Percentiles rank a stretch among this genome's conserved stretches.
phyloP scores from a whole-genome alignment of 2,329 filamentous ascomycete genomes.

The Nothophaeocryptopus gaeumannii region DNA sequence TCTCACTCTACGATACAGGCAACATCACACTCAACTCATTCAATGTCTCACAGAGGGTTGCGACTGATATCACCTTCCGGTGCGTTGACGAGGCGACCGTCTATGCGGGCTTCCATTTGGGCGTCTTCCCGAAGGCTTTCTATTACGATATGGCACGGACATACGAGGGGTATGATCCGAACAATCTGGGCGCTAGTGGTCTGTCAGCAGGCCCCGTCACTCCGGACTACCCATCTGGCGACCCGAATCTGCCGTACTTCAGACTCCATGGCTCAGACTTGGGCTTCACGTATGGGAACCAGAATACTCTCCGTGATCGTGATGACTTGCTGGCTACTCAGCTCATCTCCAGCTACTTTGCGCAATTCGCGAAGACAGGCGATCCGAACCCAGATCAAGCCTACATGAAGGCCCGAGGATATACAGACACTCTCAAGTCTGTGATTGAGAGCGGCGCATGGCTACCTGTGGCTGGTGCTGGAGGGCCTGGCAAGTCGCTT shows the following conservation, averaged over 20 bases:
- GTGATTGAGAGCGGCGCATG: conserved; percentile 37
- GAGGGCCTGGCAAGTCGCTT: conserved; percentile 43
- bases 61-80: conserved; percentile 59
- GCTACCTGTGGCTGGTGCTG: conserved; percentile 39
- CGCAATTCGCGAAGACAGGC: conserved; percentile 50
- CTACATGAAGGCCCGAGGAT: conserved; percentile 49
- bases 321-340: conserved; percentile 50
- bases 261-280: conserved; percentile 57
- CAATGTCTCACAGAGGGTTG: conserved; percentile 54
- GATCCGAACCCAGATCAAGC: conserved; percentile 51
- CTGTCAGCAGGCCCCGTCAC: conserved; percentile 34
- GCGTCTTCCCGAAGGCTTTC: conserved; percentile 51
- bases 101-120: conserved; percentile 47
- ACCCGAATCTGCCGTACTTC: conserved; percentile 54
- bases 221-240: conserved; percentile 42
- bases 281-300: conserved; percentile 31
- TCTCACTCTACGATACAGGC: conserved; percentile 49
- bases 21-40: conserved; percentile 56
- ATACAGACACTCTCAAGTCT: conserved; percentile 35
- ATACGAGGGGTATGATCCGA: conserved; percentile 53
- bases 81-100: conserved; percentile 60
- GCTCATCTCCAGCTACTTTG: conserved; percentile 49
- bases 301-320: conserved; percentile 47
- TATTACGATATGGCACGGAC: conserved; percentile 62
- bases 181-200: conserved; percentile 49